phyloP scores from a whole-genome alignment of 2,329 filamentous ascomycete species.

The Aureobasidium zeae region DNA sequence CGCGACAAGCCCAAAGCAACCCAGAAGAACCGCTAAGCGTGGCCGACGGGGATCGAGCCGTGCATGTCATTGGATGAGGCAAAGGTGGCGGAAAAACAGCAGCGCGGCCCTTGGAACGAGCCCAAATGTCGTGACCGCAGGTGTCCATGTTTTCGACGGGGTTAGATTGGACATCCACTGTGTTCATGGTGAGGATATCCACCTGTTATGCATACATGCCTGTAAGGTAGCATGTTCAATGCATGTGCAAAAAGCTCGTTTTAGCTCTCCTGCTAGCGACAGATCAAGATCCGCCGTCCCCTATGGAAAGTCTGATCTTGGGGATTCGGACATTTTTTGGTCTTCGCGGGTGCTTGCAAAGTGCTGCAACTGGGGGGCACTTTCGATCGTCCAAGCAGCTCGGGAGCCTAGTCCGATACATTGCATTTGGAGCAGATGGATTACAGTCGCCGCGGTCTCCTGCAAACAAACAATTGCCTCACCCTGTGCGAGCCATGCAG shows the following conservation, averaged over 20 bases:
- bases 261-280: slow-evolving; percentile 6
- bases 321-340: not conserved
- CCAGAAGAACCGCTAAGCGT: slow-evolving; percentile 11
- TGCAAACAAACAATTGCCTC: not conserved
- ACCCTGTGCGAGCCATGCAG: slow-evolving; percentile 1
- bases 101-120: no score
- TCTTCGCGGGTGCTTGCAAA: not conserved
- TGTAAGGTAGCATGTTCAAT: slow-evolving; percentile 13
- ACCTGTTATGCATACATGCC: slow-evolving; percentile 5
- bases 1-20: slow-evolving; percentile 3
- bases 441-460: no score
- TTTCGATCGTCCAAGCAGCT: not conserved
- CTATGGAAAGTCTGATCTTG: not conserved
- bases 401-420: not conserved
- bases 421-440: no score
- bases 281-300: not conserved
- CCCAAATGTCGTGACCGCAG: no score
- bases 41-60: slow-evolving; percentile 8
- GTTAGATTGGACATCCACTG: not conserved
- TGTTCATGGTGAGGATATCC: slow-evolving; percentile 1
- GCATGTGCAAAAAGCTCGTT: not conserved
- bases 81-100: no score
- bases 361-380: not conserved
- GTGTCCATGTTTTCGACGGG: not conserved
- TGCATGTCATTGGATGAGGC: slow-evolving; percentile 4